Evolutionary conservation across 352 stramenopile genomes (phyloP).

Genomic region (Globisporangium megalacanthum): DNA sequence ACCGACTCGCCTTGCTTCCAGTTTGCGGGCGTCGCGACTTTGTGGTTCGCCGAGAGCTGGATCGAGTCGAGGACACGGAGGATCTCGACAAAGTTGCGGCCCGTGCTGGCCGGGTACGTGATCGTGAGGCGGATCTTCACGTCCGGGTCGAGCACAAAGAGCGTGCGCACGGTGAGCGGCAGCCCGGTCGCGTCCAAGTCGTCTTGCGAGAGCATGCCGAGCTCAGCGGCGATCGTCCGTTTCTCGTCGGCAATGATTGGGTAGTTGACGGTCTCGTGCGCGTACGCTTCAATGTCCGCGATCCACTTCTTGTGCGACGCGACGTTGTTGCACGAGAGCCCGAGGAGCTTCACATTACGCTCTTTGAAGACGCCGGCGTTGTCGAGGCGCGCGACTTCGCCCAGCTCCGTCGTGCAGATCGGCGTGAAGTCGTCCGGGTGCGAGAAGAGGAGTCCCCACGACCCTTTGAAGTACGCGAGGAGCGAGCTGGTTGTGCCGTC

Average conservation of each 20-base stretch:
- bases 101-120: slow-evolving; percentile 90
- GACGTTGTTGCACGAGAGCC: slow-evolving; percentile 73
- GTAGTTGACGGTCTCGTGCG: slow-evolving; percentile 72
- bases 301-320: slow-evolving; percentile 66
- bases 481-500: slow-evolving; percentile 66
- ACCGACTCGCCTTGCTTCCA: slow-evolving; percentile 55
- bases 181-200: slow-evolving; percentile 69
- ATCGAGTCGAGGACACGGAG: slow-evolving; percentile 88
- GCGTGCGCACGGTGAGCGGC: slow-evolving; percentile 87
- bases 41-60: slow-evolving; percentile 49
- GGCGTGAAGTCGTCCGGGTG: slow-evolving; percentile 90
- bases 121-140: slow-evolving; percentile 88
- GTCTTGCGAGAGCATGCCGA: slow-evolving; percentile 87
- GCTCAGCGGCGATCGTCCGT: slow-evolving; percentile 56
- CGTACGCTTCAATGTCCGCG: slow-evolving; percentile 16
- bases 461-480: slow-evolving; percentile 46
- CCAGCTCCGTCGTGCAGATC: slow-evolving; percentile 87
- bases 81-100: slow-evolving; percentile 92
- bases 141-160: slow-evolving; percentile 90
- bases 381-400: slow-evolving; percentile 79
- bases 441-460: slow-evolving; percentile 67
- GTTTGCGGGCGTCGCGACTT: slow-evolving; percentile 59
- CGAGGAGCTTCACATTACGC: slow-evolving; percentile 83
- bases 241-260: slow-evolving; percentile 55
- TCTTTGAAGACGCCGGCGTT: slow-evolving; percentile 72